Evolutionary conservation across 352 stramenopile genomes (phyloP).

Genomic region (Bremia lactucae): DNA sequence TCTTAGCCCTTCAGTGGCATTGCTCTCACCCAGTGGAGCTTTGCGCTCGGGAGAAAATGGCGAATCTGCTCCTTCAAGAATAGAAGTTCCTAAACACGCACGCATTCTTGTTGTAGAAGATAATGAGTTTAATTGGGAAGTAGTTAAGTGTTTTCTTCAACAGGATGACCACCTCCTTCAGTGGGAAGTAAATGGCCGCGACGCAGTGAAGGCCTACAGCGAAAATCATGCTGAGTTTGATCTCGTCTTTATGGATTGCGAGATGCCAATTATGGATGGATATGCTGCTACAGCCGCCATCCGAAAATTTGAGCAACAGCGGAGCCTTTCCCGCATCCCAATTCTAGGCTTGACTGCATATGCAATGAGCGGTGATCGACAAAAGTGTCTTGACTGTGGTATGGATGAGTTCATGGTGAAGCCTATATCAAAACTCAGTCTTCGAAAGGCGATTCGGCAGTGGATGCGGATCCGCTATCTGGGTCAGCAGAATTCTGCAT

Average conservation of each 20-base stretch:
- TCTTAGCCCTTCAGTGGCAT: slow-evolving; percentile 16
- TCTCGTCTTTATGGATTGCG: slow-evolving; percentile 64
- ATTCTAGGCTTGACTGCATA: slow-evolving; percentile 53
- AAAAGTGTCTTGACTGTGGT: slow-evolving; percentile 49
- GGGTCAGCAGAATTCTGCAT: slow-evolving; percentile 7
- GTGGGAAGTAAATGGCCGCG: slow-evolving; percentile 47
- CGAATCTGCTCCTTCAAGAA: slow-evolving; percentile 6
- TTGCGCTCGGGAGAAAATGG: slow-evolving; percentile 25
- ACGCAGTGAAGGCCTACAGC: slow-evolving; percentile 44
- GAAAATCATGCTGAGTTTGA: slow-evolving; percentile 38
- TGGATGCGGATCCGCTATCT: slow-evolving; percentile 50
- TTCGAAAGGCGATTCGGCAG: slow-evolving; percentile 44
- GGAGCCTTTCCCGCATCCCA: slow-evolving; percentile 36
- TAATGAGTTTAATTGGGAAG: slow-evolving; percentile 69
- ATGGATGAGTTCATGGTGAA: slow-evolving; percentile 77
- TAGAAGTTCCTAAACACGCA: slow-evolving; percentile 28
- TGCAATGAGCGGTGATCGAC: slow-evolving; percentile 49
- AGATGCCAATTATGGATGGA: slow-evolving; percentile 71
- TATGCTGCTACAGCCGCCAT: slow-evolving; percentile 47
- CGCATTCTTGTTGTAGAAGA: slow-evolving; percentile 56
- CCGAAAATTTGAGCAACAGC: slow-evolving; percentile 37
- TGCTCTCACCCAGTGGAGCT: slow-evolving; percentile 7
- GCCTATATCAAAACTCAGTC: slow-evolving; percentile 45
- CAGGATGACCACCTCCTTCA: slow-evolving; percentile 50
- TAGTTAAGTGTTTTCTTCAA: slow-evolving; percentile 58